A percentile compares a stretch with the other conserved stretches of the same genome.
Conservation (phyloP, 2,329 filamentous ascomycete species). For the Fusarium albidum region DNA sequence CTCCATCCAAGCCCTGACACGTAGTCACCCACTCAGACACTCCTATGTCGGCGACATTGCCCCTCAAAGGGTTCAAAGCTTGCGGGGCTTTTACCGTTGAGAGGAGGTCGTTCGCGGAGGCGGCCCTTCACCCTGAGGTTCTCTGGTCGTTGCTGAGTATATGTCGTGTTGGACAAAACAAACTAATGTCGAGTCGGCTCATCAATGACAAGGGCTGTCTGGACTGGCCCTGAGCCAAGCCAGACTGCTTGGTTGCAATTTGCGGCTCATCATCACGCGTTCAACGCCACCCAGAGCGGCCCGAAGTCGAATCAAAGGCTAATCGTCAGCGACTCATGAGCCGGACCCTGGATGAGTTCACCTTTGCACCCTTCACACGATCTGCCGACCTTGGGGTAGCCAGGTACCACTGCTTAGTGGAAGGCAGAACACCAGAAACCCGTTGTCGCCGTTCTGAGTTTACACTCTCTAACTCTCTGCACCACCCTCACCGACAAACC, state of each 20-base stretch:
- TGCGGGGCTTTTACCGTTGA: constrained; percentile 10
- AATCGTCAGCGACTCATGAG: constrained; percentile 3
- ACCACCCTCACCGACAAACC: constrained; percentile 11
- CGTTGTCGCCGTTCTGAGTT: constrained; percentile 11
- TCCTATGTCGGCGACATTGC: constrained; percentile 31
- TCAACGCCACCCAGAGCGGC: constrained; percentile 26
- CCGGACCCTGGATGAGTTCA: constrained; percentile 4
- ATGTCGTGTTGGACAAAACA: no score
- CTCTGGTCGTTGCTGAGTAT: constrained; percentile 11
- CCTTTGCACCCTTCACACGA: constrained; percentile 1
- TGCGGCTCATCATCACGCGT: constrained; percentile 16
- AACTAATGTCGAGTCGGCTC: constrained; percentile 8
- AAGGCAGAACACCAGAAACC: constrained; percentile 6
- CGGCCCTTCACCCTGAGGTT: background rate
- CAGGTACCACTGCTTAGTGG: constrained; percentile 10
- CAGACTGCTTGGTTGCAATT: constrained; percentile 17
- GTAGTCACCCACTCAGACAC: constrained; percentile 21
- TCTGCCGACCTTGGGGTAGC: background rate
- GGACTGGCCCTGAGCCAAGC: constrained; percentile 7
- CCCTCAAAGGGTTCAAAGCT: constrained; percentile 22
- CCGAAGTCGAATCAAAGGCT: constrained; percentile 14
- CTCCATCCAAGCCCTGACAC: constrained; percentile 25
- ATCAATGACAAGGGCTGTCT: constrained; percentile 5
- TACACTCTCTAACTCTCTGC: constrained; percentile 1
- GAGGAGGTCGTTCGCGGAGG: constrained; percentile 5